A percentile compares a stretch with the other conserved stretches of the same genome.
Conservation (phyloP, 257 asterid species). For the Plectranthus barbatus region DNA sequence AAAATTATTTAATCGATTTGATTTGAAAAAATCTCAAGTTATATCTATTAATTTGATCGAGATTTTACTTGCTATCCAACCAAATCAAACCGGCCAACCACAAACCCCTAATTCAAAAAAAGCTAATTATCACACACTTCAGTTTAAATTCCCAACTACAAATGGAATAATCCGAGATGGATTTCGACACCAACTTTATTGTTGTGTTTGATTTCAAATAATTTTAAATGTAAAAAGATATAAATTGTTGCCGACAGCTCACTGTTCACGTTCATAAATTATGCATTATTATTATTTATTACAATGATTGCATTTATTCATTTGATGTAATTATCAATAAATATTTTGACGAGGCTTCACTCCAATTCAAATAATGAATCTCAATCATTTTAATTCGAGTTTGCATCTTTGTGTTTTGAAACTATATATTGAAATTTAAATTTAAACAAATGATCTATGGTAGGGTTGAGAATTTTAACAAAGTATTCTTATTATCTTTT, state of each 20-base stretch:
- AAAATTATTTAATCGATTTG: no score
- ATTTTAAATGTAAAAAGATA: background rate
- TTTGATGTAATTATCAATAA: background rate
- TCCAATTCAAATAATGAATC: background rate
- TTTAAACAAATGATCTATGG: no score
- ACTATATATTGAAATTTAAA: no score
- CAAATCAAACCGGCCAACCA: no score
- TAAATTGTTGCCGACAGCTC: background rate
- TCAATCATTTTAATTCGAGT: background rate
- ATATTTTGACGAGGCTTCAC: background rate
- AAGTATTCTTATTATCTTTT: no score
- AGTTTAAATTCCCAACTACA: background rate
- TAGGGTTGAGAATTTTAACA: no score
- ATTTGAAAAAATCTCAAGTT: no score
- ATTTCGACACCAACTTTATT: background rate
- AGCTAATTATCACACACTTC: background rate
- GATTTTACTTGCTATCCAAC: no score
- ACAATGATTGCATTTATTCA: background rate
- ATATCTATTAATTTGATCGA: no score
- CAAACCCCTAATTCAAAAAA: no score
- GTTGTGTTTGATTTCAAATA: background rate
- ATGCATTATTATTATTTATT: background rate
- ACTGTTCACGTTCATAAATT: background rate
- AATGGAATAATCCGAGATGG: background rate
- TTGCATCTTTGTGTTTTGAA: no score